These are phyloP conservation scores for Brassica incana DNA, from an alignment of 345 rosid genomes.

Conservation along the genomic window DNA sequence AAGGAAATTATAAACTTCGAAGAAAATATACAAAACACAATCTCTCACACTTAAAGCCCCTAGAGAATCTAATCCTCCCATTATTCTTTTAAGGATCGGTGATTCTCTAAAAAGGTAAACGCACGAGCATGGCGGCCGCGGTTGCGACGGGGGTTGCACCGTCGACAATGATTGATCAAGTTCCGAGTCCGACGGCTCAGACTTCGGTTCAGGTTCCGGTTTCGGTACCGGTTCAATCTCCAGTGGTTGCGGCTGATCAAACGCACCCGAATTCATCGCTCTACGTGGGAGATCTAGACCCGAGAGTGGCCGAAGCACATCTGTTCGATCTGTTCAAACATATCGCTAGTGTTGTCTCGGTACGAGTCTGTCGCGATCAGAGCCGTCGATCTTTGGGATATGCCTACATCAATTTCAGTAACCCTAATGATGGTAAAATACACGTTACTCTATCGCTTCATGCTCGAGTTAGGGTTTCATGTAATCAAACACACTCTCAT, in stretches of 20 bases:
- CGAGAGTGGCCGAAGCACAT: slow-evolving; percentile 51
- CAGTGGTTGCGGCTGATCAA: slow-evolving; percentile 3
- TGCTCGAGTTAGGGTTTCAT: slow-evolving; percentile 6
- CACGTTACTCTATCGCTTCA: not conserved
- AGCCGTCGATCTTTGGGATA: slow-evolving; percentile 59
- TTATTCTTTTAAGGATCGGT: not conserved
- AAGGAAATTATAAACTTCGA: not conserved
- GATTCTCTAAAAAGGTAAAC: slow-evolving; percentile 9
- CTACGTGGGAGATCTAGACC: slow-evolving; percentile 71
- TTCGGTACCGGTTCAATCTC: slow-evolving; percentile 3
- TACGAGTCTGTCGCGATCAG: slow-evolving; percentile 69
- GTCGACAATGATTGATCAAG: slow-evolving; percentile 35
- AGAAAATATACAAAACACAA: slow-evolving; percentile 17
- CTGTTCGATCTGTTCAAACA: slow-evolving; percentile 55
- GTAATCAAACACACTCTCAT: not conserved
- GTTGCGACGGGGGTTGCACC: slow-evolving; percentile 39
- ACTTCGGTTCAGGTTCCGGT: slow-evolving; percentile 20
- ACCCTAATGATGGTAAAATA: slow-evolving; percentile 51
- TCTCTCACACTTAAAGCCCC: not conserved
- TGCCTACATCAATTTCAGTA: slow-evolving; percentile 64
- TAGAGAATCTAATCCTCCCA: slow-evolving; percentile 8
- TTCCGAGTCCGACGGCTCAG: slow-evolving; percentile 11
- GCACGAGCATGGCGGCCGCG: slow-evolving; percentile 38
- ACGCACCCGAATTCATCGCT: slow-evolving; percentile 48
- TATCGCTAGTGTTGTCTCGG: slow-evolving; percentile 40